A percentile compares a stretch with the other conserved stretches of the same genome.
phyloP scores from a whole-genome alignment of 805 yeast species.

The Kockiozyma suomiensis region DNA sequence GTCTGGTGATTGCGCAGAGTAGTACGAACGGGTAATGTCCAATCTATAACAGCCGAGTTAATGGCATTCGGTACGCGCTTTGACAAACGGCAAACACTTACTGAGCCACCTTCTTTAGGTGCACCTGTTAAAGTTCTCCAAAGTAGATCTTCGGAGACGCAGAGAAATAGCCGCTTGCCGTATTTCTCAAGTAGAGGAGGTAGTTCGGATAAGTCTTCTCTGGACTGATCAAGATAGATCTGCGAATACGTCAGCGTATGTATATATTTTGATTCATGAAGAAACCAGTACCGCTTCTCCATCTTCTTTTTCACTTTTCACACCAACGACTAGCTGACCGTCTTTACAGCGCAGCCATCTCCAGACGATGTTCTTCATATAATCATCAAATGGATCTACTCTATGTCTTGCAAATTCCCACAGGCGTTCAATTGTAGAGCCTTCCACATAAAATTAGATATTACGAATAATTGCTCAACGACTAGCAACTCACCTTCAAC shows the following conservation, averaged over 20 bases:
- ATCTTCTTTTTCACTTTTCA: constrained; percentile 11
- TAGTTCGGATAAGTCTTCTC: constrained; percentile 23
- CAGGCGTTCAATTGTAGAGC: constrained; percentile 37
- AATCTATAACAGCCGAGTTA: no score
- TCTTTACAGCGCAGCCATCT: constrained; percentile 35
- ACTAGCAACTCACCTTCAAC: constrained; percentile 37
- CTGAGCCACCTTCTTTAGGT: constrained; percentile 38
- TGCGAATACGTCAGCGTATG: constrained; percentile 35
- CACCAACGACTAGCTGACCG: constrained; percentile 34
- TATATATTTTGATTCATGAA: constrained; percentile 32
- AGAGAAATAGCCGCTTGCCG: constrained; percentile 31
- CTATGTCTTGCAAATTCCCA: constrained; percentile 37
- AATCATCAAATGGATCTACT: constrained; percentile 34
- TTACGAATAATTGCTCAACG: background rate
- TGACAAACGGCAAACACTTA: no score
- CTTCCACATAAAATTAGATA: constrained; percentile 18
- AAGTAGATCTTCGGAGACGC: constrained; percentile 42
- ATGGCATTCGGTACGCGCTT: no score
- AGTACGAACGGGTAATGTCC: constrained; percentile 46
- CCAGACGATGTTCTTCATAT: constrained; percentile 37
- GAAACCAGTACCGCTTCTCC: constrained; percentile 4
- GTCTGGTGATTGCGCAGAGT: constrained; percentile 45
- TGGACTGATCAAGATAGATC: constrained; percentile 5
- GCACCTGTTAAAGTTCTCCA: constrained; percentile 45
- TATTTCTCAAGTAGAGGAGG: constrained; percentile 22